A percentile compares a stretch with the other conserved stretches of the same genome.
phyloP scores from a whole-genome alignment of 169 alveolate genomes.

The Eimeria nieschulzi region DNA sequence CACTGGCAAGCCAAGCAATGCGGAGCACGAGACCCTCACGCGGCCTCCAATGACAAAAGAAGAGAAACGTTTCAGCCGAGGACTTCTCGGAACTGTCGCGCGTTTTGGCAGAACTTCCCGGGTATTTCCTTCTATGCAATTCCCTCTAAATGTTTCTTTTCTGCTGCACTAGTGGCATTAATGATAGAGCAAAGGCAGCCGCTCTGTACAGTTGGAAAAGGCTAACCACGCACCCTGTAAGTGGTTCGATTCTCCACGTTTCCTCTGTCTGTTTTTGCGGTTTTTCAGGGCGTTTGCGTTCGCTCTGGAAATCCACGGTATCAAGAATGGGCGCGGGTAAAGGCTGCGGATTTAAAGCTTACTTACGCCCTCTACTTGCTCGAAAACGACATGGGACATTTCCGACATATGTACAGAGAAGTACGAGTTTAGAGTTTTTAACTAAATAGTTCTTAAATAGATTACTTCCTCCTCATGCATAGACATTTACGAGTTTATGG shows the following conservation, averaged over 20 bases:
- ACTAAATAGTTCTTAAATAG: neutral
- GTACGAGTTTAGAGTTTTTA: neutral
- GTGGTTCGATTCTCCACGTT: too few relatives aligned
- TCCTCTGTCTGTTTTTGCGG: too few relatives aligned
- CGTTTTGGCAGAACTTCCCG: neutral
- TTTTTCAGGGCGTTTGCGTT: neutral
- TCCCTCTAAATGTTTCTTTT: neutral
- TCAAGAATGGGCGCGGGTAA: neutral
- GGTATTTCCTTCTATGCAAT: neutral
- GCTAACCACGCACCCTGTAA: neutral
- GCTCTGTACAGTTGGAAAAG: neutral
- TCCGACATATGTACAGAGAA: neutral
- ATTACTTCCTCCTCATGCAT: neutral
- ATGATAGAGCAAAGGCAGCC: neutral
- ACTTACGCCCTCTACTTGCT: neutral
- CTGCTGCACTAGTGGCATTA: neutral
- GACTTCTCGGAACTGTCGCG: neutral
- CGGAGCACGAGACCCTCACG: neutral
- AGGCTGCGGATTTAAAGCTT: neutral
- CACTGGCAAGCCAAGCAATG: neutral
- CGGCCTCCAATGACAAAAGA: slow-evolving; percentile 10
- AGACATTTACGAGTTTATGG: neutral
- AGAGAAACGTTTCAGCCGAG: slow-evolving; percentile 10
- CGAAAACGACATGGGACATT: neutral
- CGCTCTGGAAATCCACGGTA: neutral